phyloP scores from a whole-genome alignment of 75 land plant genomes.

The Picea sitchensis region DNA sequence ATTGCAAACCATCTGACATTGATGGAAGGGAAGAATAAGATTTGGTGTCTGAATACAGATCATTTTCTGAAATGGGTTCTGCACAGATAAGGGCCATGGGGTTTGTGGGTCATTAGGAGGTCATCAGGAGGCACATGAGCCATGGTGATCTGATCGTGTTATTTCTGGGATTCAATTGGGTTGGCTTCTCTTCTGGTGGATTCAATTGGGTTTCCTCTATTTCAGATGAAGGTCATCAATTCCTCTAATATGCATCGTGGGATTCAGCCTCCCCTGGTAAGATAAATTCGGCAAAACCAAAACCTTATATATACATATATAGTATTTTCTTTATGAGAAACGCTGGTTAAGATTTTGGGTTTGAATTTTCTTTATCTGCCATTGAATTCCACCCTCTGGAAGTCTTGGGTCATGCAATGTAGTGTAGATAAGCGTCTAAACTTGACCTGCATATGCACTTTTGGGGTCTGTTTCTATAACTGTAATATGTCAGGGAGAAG shows the following conservation, averaged over 20 bases:
- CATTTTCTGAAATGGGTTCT: not conserved
- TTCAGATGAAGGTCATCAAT: constrained; percentile 10
- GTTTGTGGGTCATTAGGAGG: constrained; percentile 2
- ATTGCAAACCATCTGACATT: not conserved
- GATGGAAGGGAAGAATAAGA: not conserved
- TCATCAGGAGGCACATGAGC: no score
- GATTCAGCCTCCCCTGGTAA: constrained; percentile 15
- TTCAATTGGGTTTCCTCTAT: not conserved
- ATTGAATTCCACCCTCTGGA: not conserved
- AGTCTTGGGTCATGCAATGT: not conserved
- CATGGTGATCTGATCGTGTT: not conserved
- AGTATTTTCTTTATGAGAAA: no score
- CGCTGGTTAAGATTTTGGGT: not conserved
- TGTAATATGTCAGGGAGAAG: not conserved
- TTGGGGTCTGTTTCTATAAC: not conserved
- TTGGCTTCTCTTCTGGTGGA: not conserved
- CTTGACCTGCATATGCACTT: not conserved
- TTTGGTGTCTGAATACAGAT: not conserved
- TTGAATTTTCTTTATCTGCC: not conserved
- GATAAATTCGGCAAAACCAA: not conserved
- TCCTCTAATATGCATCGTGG: constrained; percentile 14
- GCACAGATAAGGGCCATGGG: not conserved
- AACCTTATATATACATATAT: no score
- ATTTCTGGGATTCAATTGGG: constrained; percentile 9
- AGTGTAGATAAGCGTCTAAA: not conserved